These are phyloP conservation scores for Seiridium cupressi DNA, from an alignment of 2,329 filamentous ascomycete genomes.

Conservation along the genomic window DNA sequence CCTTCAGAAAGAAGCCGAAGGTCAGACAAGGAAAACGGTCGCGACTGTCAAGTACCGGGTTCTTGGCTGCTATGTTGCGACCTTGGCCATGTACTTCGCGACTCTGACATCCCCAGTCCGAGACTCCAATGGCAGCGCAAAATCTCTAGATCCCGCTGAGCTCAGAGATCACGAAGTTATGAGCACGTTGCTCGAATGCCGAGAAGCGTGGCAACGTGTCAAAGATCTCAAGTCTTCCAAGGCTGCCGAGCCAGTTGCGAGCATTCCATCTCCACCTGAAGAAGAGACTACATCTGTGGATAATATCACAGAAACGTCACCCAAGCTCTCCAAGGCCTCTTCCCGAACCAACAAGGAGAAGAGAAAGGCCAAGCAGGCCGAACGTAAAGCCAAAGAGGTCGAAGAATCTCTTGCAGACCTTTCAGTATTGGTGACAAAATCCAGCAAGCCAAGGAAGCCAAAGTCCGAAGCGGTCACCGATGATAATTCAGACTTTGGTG, in stretches of 20 bases:
- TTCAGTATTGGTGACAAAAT: conserved; percentile 54
- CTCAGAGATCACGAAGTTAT: conserved; percentile 90
- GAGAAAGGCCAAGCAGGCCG: conserved; percentile 35
- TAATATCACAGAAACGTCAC: conserved; percentile 28
- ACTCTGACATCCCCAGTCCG: conserved; percentile 79
- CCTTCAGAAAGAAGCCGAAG: conserved; percentile 57
- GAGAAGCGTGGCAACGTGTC: conserved; percentile 75
- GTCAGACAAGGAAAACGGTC: conserved; percentile 50
- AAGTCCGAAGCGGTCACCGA: conserved; percentile 43
- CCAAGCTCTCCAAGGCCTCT: conserved; percentile 15
- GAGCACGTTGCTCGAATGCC: conserved; percentile 76
- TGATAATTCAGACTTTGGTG: conserved; percentile 87
- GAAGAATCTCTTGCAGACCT: conserved; percentile 71
- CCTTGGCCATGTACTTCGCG: conserved; percentile 91
- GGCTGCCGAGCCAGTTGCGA: conserved; percentile 15
- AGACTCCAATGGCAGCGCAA: conserved; percentile 49
- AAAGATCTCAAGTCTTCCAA: conserved; percentile 59
- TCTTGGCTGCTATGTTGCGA: conserved; percentile 80
- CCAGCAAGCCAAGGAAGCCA: conserved; percentile 43
- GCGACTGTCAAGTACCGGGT: conserved; percentile 73
- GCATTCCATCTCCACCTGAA: conserved; percentile 20
- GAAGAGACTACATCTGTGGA: conserved; percentile 31
- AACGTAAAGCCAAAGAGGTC: conserved; percentile 54
- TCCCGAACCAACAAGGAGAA: conserved; percentile 15
- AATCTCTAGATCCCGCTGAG: conserved; percentile 71